These are phyloP conservation scores for Ephemerocybe angulata DNA, from an alignment of 768 basidiomycete species.

Conservation along the genomic window DNA sequence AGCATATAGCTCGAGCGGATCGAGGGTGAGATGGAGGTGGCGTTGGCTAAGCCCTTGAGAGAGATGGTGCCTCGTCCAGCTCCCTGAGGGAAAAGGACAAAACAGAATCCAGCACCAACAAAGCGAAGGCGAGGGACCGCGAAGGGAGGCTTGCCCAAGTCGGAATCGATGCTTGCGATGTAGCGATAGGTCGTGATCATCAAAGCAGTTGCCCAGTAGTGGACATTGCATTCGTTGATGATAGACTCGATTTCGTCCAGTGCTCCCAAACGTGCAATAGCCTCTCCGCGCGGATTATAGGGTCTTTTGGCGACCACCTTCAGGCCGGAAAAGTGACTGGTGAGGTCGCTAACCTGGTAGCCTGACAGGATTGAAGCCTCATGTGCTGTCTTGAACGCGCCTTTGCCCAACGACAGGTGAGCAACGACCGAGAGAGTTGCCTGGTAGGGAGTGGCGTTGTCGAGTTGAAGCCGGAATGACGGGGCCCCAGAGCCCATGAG, in stretches of 20 bases:
- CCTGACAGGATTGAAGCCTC: background rate
- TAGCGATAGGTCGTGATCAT: background rate
- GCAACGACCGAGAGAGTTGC: too few species aligned
- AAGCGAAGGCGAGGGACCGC: slow-evolving; percentile 5
- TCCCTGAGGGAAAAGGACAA: too few species aligned
- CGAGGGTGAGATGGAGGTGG: background rate
- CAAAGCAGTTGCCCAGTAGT: slow-evolving; percentile 8
- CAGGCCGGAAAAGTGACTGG: background rate
- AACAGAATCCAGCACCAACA: too few species aligned
- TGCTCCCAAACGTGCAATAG: background rate
- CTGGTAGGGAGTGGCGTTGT: too few species aligned
- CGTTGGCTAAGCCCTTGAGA: background rate
- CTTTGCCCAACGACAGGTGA: too few species aligned
- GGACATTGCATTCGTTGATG: background rate
- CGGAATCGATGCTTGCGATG: background rate
- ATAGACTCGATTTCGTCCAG: background rate
- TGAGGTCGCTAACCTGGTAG: background rate
- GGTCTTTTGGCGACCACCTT: background rate
- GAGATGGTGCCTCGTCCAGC: too few species aligned
- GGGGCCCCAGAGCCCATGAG: too few species aligned
- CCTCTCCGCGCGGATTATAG: background rate
- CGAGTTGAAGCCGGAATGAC: too few species aligned
- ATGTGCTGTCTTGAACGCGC: background rate
- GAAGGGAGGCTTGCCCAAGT: background rate
- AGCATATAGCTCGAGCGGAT: slow-evolving; percentile 6